Percentiles rank a stretch among this genome's conserved stretches.
These are phyloP conservation scores for Corchorus capsularis DNA, from an alignment of 345 rosid genomes.

Conservation along the genomic window DNA sequence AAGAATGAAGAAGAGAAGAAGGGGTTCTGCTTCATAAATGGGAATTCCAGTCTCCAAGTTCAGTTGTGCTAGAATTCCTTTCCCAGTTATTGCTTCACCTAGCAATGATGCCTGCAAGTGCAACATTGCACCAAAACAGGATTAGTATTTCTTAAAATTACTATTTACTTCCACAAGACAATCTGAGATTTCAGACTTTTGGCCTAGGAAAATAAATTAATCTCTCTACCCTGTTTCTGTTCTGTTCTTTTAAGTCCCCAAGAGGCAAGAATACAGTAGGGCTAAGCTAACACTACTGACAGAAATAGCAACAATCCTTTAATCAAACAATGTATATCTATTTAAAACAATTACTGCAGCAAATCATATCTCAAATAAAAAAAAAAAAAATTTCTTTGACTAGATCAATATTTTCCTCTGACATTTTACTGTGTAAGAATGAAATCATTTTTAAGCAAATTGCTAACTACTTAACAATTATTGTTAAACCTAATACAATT, in stretches of 20 bases:
- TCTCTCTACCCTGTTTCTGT: not conserved
- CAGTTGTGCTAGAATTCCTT: constrained; percentile 84
- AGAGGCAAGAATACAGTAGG: not conserved
- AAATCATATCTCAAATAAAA: not conserved
- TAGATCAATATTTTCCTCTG: not conserved
- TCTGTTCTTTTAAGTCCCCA: not conserved
- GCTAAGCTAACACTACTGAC: not conserved
- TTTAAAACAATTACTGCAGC: not conserved
- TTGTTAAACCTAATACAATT: not conserved
- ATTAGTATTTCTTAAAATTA: not conserved
- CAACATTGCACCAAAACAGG: not conserved
- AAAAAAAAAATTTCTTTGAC: not conserved
- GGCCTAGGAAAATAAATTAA: not conserved
- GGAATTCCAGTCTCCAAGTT: constrained; percentile 95
- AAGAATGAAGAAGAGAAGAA: constrained; percentile 90
- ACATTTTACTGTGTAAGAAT: not conserved
- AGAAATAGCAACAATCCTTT: not conserved
- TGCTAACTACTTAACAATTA: too few relatives aligned
- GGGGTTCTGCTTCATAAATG: constrained; percentile 94
- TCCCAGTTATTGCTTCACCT: constrained; percentile 91
- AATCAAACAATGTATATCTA: not conserved
- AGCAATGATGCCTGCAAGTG: constrained; percentile 77
- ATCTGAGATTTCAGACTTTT: not conserved
- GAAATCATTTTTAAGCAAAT: not conserved
- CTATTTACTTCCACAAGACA: not conserved